Evolutionary conservation across 2,329 filamentous ascomycete genomes (phyloP), one percentile per base, ranked within the genome.

Genomic region (Sclerotinia spermophila): DNA sequence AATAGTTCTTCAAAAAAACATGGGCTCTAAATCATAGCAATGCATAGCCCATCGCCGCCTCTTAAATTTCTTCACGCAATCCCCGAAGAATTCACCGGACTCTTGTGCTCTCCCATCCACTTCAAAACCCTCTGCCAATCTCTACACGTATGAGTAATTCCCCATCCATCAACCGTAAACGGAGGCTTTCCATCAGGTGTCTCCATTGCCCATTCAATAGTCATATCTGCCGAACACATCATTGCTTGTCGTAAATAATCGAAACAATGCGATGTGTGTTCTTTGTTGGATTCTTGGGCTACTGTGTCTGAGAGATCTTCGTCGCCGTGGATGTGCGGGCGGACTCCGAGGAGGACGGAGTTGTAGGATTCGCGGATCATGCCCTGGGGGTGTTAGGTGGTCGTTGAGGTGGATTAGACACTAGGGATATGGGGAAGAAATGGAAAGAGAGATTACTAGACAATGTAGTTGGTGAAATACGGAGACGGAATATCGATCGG

Each of bases 191-290:
- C 61, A 17, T 44, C 45, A 4, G 45, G 45, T 35, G 30, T 40
- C 45, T 66, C 48, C 61, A n/a, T 45, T 33, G 51, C 59, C 61
- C 61, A 70, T 42, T 71, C 69, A 4, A 71, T 21, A 10, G 62
- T 68, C 69, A 71, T 61, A 62, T 71, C 69, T 11, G 55, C 69
- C 40, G 69, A 66, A 33, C 69, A 71, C 45, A 71, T 71, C 24
- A 71, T 60, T 33, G 55, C 45, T n/a, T 71, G 69, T 27, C 69
- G 69, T 38, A 68, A 11, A 44, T 71, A 71, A 42, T 71, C 69
- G 35, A 71, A 71, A n/a, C 69, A 71, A 10, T 71, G 69, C 2
- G 51, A 61, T 30, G 30, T 48, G 21, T 70, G 38, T 45, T 58
- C 33, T 21, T 6, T 30, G 10, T 55, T 38, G 4, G 67, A 69